Conservation (phyloP, 2,329 filamentous ascomycete species). For the Albifimbria verrucaria region DNA sequence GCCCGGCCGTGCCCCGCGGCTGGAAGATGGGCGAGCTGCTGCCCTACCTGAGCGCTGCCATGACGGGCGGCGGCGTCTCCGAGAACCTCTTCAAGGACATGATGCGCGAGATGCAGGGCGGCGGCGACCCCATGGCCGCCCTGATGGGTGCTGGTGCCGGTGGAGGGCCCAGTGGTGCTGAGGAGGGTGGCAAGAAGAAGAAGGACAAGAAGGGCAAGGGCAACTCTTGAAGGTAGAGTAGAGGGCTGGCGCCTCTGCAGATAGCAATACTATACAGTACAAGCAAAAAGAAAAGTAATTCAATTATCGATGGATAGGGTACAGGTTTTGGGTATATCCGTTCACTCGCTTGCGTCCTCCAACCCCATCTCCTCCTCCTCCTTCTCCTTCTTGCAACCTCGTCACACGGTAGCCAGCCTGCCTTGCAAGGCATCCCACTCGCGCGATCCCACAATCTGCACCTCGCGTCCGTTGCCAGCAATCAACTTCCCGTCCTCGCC, state of each 20-base stretch:
- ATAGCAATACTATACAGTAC: not conserved
- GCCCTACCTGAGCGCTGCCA: slow-evolving; percentile 81
- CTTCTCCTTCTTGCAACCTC: slow-evolving; percentile 10
- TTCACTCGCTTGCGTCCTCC: slow-evolving; percentile 5
- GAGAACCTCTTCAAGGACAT: slow-evolving; percentile 96
- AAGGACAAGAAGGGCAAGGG: slow-evolving; percentile 50
- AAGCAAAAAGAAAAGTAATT: not conserved
- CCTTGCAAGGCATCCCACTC: slow-evolving; percentile 56
- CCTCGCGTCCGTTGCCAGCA: slow-evolving; percentile 32
- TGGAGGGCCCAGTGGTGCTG: slow-evolving; percentile 22
- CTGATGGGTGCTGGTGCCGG: slow-evolving; percentile 35
- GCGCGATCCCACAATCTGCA: slow-evolving; percentile 50
- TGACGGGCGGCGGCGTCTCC: slow-evolving; percentile 88
- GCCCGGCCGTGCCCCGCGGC: slow-evolving; percentile 73
- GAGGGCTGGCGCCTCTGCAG: not conserved
- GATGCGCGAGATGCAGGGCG: slow-evolving; percentile 82
- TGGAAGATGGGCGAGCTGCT: slow-evolving; percentile 87
- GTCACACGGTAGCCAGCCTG: slow-evolving; percentile 27
- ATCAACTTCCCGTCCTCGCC: slow-evolving; percentile 42
- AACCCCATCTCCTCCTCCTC: not conserved
- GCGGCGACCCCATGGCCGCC: slow-evolving; percentile 43
- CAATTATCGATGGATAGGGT: not conserved
- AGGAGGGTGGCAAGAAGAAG: slow-evolving; percentile 35
- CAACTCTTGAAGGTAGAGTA: slow-evolving; percentile 18
- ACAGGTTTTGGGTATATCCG: not conserved